A percentile compares a stretch with the other conserved stretches of the same genome.
phyloP scores from a whole-genome alignment of 768 basidiomycete genomes.

The Clavulina sp. region DNA sequence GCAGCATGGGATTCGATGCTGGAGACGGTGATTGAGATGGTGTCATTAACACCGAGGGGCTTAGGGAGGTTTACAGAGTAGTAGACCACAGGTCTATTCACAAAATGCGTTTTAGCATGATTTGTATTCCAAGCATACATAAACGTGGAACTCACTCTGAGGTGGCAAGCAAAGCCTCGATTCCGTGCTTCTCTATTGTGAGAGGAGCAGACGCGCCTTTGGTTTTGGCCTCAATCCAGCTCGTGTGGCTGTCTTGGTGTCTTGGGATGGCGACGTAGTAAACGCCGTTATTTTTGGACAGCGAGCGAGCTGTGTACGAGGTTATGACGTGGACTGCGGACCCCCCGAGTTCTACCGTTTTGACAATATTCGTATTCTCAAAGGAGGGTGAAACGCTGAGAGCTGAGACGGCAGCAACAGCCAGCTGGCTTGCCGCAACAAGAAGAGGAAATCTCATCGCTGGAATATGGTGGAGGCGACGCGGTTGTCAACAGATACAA shows the following conservation, averaged over 20 bases:
- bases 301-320: conserved; percentile 66
- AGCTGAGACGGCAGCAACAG: conserved; percentile 1
- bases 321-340: conserved; percentile 77
- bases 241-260: conserved; percentile 46
- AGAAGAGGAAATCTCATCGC: not conserved
- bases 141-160: conserved; percentile 8
- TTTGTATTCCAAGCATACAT: not conserved
- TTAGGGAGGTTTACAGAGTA: conserved; percentile 49
- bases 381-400: conserved; percentile 26
- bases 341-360: conserved; percentile 79
- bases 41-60: conserved; percentile 37
- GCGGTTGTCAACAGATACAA: not conserved
- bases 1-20: conserved; percentile 65
- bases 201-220: conserved; percentile 50
- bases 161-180: conserved; percentile 35
- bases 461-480: not conserved
- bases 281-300: conserved; percentile 37
- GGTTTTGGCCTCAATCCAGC: conserved; percentile 64
- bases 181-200: conserved; percentile 29
- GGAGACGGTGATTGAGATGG: conserved; percentile 61
- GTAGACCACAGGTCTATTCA: conserved; percentile 28
- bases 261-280: conserved; percentile 54
- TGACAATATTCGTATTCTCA: conserved; percentile 80
- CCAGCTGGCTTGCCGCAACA: not conserved
- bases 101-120: not conserved